These are phyloP conservation scores for Spiromyces aspiralis DNA, from an alignment of 371 early-diverging fungal genomes.

Conservation along the genomic window DNA sequence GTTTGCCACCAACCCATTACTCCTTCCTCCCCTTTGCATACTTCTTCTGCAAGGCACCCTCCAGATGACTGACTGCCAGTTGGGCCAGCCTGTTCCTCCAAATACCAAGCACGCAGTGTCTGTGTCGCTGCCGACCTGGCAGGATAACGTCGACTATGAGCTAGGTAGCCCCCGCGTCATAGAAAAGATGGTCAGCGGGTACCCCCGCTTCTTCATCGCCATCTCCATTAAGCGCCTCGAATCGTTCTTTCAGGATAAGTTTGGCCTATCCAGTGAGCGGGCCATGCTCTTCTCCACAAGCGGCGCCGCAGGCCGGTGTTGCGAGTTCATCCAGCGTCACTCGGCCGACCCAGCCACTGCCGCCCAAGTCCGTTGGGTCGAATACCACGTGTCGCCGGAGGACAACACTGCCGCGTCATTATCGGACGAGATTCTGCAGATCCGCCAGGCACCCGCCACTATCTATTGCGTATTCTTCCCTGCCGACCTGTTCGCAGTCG, in stretches of 20 bases:
- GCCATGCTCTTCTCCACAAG: slow-evolving; percentile 61
- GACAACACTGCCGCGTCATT: slow-evolving; percentile 19
- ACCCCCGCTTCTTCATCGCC: slow-evolving; percentile 87
- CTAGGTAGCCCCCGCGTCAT: slow-evolving; percentile 61
- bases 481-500: slow-evolving; percentile 41
- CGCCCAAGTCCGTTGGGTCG: slow-evolving; percentile 37
- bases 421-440: slow-evolving; percentile 10
- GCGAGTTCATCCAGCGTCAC: slow-evolving; percentile 35
- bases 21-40: too few species aligned
- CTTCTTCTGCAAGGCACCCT: too few species aligned
- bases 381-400: slow-evolving; percentile 33
- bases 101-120: slow-evolving; percentile 76
- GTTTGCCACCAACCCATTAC: too few species aligned
- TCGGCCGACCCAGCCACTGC: background rate
- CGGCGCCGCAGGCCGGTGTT: slow-evolving; percentile 49
- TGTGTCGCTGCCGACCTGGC: slow-evolving; percentile 83
- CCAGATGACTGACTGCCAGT: too few species aligned
- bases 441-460: slow-evolving; percentile 20
- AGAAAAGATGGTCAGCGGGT: slow-evolving; percentile 62
- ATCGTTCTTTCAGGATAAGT: slow-evolving; percentile 32
- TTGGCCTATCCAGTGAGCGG: slow-evolving; percentile 42
- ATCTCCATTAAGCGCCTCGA: slow-evolving; percentile 35
- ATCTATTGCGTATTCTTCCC: slow-evolving; percentile 62
- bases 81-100: slow-evolving; percentile 52
- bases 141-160: slow-evolving; percentile 81